Evolutionary conservation across 192 early-diverging fungal species (phyloP), one percentile per base, ranked within the genome.

Genomic region (Entomortierella chlamydospora): DNA sequence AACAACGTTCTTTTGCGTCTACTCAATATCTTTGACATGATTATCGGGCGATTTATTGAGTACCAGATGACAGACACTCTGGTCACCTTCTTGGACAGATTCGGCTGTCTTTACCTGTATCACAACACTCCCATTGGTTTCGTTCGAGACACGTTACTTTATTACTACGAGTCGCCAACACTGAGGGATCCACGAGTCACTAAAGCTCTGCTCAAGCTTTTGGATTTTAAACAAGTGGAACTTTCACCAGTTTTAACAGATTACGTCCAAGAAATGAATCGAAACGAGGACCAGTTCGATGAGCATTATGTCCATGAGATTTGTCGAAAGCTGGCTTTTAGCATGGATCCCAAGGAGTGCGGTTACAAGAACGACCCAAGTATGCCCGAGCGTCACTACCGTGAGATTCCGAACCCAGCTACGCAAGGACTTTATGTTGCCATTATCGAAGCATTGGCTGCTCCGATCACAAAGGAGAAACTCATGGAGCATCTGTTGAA

Each of bases 81-180:
- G 43, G 70, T 82, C 13, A 86, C 82, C 13, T 83, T 94, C 55
- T 80, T 93, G 57, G 90, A 87, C 62, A 80, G 86, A 60, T 87
- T 86, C 85, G 87, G 90, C 37, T 82, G 87, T 68, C 60, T 90
- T 43, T 87, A 91, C 83, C 74, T 83, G 68, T 82, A 88, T 70
- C 89, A 94, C 70, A 90, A 87, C 33, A 89, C 87, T 28, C 90
- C 90, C 17, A 82, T 94, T 42, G 88, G 87, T 2, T 91, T 89
- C 67, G 81, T 94, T 37, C 87, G 89, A 63, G 88, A 89, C 72
- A 83, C 89, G 5, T 62, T 94, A 45, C 83, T 87, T 42, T 88
- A 93, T 57, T 92, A 92, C 71, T 89, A 89, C 61, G 83, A 88
- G 30, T 88, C 92, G 2, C 85, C 87, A 2, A 84, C 85, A 10